Base-by-base conservation (phyloP, 768 basidiomycete genomes). In the Sarcomyxa edulis region DNA sequence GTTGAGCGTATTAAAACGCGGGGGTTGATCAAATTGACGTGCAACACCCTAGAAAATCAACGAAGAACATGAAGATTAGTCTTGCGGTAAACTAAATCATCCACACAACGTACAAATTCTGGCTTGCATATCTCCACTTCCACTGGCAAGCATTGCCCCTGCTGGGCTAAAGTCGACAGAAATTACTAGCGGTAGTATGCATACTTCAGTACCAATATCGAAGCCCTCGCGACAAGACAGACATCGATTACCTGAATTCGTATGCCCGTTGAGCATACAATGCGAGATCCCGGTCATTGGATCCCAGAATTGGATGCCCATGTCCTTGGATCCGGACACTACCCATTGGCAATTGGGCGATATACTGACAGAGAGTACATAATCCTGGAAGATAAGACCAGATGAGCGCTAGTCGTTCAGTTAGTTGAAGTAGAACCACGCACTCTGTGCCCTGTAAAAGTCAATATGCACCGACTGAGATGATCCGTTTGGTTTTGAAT, bases 381-480 rank as follows among this genome's bases (percentile, higher is more conserved):
- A 73, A 46, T 73, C 70, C 62, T 94, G 75, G 59, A 57, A 2
- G 59, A 58, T 2, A 57, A 49, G 9, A 61, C 58, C 3, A 12
- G 45, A 76, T 72, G 34, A 70, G 66, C 11, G 16, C 12, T 15
- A 28, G 24, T 10, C 25, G 49, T 84, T 80, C 16, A 7, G 67
- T 65, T 49, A 69, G 51, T 73, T 72, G 64, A 71, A 72, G 21
- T 14, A 20, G 25, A 18, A 16, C 12, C 74, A 78, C 55, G 74
- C 74, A 53, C 91, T 84, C 85, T 88, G 59, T 92, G 88, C 7
- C 89, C 89, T 38, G 69, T 72, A 50, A 91, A 78, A 50, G 84
- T 81, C 66, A 80, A 78, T 44, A 76, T 74, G 52, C 84, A 85
- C 38, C 57, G 51, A 32, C 52, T 53, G 31, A 43, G 42, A 39